Evolutionary conservation across 257 asterid species (phyloP).

Genomic region (Scutellaria baicalensis): DNA sequence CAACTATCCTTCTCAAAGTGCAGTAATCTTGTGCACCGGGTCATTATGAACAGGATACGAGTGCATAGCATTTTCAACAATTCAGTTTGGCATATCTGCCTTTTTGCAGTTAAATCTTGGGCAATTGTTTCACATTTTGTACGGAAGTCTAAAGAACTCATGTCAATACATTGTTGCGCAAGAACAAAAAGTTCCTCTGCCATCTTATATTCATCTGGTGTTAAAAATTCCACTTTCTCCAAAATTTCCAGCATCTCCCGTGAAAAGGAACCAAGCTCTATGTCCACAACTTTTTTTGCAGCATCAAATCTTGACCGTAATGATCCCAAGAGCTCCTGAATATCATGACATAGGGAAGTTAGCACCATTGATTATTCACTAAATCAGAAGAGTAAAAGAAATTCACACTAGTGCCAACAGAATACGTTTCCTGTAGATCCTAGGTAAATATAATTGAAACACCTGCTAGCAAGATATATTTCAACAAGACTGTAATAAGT

Average conservation of each 20-base stretch:
- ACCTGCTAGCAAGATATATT: conserved; percentile 3
- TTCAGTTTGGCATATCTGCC: conserved; percentile 70
- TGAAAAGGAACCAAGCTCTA: conserved; percentile 67
- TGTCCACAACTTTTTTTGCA: conserved; percentile 77
- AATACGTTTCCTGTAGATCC: conserved; percentile 5
- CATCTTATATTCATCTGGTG: conserved; percentile 46
- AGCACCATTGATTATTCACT: neutral
- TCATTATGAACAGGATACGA: conserved; percentile 89
- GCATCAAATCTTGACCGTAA: conserved; percentile 81
- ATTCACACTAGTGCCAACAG: conserved; percentile 6
- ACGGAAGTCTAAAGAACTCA: conserved; percentile 69
- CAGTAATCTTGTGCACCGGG: conserved; percentile 89
- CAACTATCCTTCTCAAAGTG: conserved; percentile 80
- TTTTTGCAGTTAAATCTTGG: conserved; percentile 69
- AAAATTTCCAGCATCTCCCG: conserved; percentile 54
- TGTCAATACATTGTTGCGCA: conserved; percentile 58
- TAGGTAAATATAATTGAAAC: conserved; percentile 9
- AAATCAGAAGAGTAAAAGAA: conserved; percentile 1
- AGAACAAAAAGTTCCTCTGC: conserved; percentile 66
- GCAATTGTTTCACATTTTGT: conserved; percentile 80
- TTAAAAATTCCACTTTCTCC: conserved; percentile 41
- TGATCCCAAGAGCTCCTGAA: conserved; percentile 77
- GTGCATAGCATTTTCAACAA: conserved; percentile 66
- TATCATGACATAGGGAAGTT: conserved; percentile 10
- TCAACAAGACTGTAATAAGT: neutral